A percentile compares a stretch with the other conserved stretches of the same genome.
These are phyloP conservation scores for Leccinum variicolor DNA, from an alignment of 768 basidiomycete genomes.

Conservation along the genomic window DNA sequence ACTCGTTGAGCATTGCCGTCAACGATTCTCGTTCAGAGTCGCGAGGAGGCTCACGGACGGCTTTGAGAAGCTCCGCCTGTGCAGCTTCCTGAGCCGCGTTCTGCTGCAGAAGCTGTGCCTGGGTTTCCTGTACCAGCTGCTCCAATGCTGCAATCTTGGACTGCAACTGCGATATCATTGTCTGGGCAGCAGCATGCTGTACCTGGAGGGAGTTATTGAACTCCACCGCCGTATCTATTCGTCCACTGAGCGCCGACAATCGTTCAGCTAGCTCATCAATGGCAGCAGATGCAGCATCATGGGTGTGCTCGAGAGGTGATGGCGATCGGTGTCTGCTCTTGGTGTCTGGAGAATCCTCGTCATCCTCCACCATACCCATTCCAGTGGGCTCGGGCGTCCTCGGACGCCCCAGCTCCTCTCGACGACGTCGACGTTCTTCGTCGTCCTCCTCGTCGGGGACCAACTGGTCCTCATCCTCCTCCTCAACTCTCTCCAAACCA, in stretches of 20 bases:
- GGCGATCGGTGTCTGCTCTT: constrained; percentile 18
- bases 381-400: constrained; percentile 77
- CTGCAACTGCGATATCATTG: constrained; percentile 67
- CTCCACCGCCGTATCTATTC: constrained; percentile 73
- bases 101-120: constrained; percentile 39
- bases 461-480: constrained; percentile 66
- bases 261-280: constrained; percentile 60
- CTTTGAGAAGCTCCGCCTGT: constrained; percentile 31
- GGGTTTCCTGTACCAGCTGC: constrained; percentile 52
- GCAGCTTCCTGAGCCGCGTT: constrained; percentile 35
- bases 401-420: constrained; percentile 65
- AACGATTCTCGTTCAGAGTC: constrained; percentile 47
- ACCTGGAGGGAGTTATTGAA: constrained; percentile 70
- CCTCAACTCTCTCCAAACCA: constrained; percentile 67
- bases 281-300: constrained; percentile 31
- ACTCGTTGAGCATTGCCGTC: constrained; percentile 56
- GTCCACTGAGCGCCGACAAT: constrained; percentile 58
- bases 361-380: constrained; percentile 48
- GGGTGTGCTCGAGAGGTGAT: constrained; percentile 16
- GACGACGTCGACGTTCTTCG: constrained; percentile 43
- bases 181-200: constrained; percentile 75
- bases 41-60: constrained; percentile 32
- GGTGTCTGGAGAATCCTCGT: constrained; percentile 35
- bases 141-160: constrained; percentile 69
- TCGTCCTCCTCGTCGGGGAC: constrained; percentile 39